A percentile compares a stretch with the other conserved stretches of the same genome.
Evolutionary conservation across 768 basidiomycete genomes (phyloP).

Genomic region (Leccinum sublutescens): DNA sequence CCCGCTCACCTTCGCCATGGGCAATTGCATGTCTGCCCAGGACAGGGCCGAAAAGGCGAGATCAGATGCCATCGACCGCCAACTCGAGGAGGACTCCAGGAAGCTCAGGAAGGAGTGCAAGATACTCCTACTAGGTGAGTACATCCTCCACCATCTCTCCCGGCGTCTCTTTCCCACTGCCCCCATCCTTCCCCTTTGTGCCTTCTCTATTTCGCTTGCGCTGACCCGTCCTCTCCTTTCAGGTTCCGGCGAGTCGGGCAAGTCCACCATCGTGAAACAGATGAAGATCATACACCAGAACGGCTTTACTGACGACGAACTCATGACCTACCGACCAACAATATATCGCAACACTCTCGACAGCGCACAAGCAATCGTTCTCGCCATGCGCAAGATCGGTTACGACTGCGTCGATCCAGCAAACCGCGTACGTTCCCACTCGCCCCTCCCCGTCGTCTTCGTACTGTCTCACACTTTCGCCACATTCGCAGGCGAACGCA

Average conservation of each 20-base stretch:
- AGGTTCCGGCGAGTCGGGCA: constrained; percentile 96
- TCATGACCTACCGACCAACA: constrained; percentile 70
- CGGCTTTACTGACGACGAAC: constrained; percentile 79
- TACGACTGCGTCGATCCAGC: constrained; percentile 67
- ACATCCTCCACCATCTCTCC: background rate
- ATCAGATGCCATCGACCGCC: constrained; percentile 76
- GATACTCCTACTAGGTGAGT: constrained; percentile 86
- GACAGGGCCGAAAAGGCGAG: constrained; percentile 59
- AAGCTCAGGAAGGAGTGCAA: constrained; percentile 87
- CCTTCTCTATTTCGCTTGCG: background rate
- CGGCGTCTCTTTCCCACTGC: constrained; percentile 12
- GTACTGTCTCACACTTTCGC: constrained; percentile 13
- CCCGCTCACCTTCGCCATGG: constrained; percentile 41
- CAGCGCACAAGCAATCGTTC: constrained; percentile 80
- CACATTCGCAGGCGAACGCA: constrained; percentile 38
- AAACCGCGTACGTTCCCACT: constrained; percentile 46
- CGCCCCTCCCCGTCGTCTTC: fast-evolving
- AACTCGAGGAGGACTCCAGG: constrained; percentile 82
- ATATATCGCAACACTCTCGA: constrained; percentile 89
- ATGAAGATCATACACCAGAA: constrained; percentile 98
- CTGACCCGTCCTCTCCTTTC: background rate
- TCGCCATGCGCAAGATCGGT: constrained; percentile 84
- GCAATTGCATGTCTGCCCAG: constrained; percentile 59
- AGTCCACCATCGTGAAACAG: constrained; percentile 95
- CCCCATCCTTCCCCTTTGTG: background rate